phyloP scores from a whole-genome alignment of 2,329 filamentous ascomycete species.

The Alternaria consortialis region DNA sequence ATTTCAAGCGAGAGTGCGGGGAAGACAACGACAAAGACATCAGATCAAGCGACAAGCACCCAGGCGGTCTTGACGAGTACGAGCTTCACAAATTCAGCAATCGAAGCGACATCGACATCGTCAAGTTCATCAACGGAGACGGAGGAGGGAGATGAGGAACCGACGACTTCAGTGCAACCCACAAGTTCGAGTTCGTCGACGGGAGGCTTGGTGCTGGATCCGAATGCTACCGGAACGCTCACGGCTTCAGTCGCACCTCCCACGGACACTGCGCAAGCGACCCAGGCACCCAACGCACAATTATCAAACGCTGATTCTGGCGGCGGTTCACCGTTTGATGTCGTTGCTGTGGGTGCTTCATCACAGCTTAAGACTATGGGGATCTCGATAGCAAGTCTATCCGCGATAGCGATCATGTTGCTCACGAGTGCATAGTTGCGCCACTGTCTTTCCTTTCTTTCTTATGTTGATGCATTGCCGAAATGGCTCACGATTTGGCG shows the following conservation, averaged over 20 bases:
- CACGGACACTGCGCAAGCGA: conserved; percentile 14
- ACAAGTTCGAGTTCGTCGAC: conserved; percentile 18
- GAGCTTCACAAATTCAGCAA: conserved; percentile 5
- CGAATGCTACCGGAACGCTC: conserved; percentile 22
- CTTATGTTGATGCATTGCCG: conserved; percentile 20
- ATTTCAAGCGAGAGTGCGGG: conserved; percentile 17
- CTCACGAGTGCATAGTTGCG: conserved; percentile 17
- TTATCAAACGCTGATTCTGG: conserved; percentile 50
- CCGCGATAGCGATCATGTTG: conserved; percentile 22
- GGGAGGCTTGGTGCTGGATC: conserved; percentile 22
- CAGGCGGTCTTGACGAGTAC: neutral
- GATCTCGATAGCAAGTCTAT: conserved; percentile 17
- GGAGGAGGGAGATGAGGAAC: conserved; percentile 5
- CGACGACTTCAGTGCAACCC: conserved; percentile 11
- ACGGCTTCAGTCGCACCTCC: conserved; percentile 14
- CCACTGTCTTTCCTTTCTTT: neutral
- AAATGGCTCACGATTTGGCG: conserved; percentile 25
- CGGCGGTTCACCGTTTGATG: conserved; percentile 59
- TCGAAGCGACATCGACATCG: conserved; percentile 13
- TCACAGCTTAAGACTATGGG: conserved; percentile 17
- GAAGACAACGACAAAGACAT: conserved; percentile 11
- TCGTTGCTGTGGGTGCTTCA: conserved; percentile 34
- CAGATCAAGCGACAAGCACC: conserved; percentile 23
- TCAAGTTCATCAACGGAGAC: conserved; percentile 11
- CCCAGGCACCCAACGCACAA: conserved; percentile 38